These are phyloP conservation scores for Xylaria sp. DNA, from an alignment of 2,329 filamentous ascomycete genomes.

Conservation along the genomic window DNA sequence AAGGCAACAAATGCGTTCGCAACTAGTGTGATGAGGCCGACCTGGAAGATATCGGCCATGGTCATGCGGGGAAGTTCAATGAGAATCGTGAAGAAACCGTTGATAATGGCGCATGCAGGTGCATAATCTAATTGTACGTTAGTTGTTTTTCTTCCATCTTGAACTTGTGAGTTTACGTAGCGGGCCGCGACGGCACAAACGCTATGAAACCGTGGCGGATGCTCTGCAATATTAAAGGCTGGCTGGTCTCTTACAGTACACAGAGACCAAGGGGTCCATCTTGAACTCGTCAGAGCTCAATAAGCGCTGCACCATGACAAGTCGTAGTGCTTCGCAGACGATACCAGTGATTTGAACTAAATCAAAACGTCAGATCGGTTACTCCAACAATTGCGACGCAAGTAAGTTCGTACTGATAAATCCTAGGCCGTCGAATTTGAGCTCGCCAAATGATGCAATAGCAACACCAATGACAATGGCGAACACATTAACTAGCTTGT, in stretches of 20 bases:
- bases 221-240: neutral
- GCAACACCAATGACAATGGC: conserved; percentile 65
- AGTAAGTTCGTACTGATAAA: conserved; percentile 58
- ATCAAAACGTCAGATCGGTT: conserved; percentile 15
- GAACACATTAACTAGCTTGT: conserved; percentile 61
- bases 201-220: neutral
- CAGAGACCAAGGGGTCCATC: conserved; percentile 87
- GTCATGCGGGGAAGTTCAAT: conserved; percentile 75
- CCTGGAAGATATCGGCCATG: conserved; percentile 70
- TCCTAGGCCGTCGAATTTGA: conserved; percentile 74
- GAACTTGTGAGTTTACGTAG: neutral
- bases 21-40: conserved; percentile 74
- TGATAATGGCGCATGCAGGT: conserved; percentile 85
- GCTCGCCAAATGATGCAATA: conserved; percentile 70
- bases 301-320: conserved; percentile 88
- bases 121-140: conserved; percentile 76
- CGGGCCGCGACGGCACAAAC: too few relatives aligned
- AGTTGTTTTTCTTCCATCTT: conserved; percentile 11
- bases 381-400: neutral
- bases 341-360: conserved; percentile 79
- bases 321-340: conserved; percentile 80
- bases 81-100: conserved; percentile 75
- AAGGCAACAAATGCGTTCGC: conserved; percentile 83
- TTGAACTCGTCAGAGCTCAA: conserved; percentile 82
- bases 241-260: conserved; percentile 44